Evolutionary conservation across 495 filamentous ascomycete genomes (phyloP).

Genomic region (Daldinia vernicosa): DNA sequence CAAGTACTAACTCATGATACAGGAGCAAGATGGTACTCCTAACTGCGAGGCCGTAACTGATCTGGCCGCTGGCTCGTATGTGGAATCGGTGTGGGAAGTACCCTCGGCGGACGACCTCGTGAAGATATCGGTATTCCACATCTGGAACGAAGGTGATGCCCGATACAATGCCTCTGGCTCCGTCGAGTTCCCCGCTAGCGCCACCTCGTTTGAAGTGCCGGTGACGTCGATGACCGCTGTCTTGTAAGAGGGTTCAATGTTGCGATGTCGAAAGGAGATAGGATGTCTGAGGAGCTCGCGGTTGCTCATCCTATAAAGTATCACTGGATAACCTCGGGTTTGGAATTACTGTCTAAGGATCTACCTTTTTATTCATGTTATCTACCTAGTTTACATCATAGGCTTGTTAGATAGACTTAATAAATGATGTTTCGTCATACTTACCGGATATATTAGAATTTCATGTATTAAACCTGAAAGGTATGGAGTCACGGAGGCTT

Average conservation of each 20-base stretch:
- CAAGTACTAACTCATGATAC: background rate
- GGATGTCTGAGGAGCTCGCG: background rate
- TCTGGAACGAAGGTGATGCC: slow-evolving; percentile 12
- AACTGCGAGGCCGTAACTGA: slow-evolving; percentile 11
- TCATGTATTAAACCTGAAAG: background rate
- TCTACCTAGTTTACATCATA: background rate
- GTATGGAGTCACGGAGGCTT: no score
- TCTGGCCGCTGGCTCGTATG: background rate
- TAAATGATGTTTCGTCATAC: background rate
- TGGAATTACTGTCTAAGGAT: background rate
- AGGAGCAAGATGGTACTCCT: background rate
- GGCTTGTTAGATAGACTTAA: background rate
- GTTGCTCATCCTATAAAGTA: background rate
- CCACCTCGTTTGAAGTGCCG: slow-evolving; percentile 14
- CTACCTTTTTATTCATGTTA: background rate
- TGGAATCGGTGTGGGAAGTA: slow-evolving; percentile 11
- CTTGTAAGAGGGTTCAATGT: background rate
- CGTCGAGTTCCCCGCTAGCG: slow-evolving; percentile 3
- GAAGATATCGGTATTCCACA: slow-evolving; percentile 20
- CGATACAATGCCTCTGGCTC: slow-evolving; percentile 25
- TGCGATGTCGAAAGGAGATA: background rate
- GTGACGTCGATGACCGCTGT: slow-evolving; percentile 23
- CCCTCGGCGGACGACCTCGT: background rate
- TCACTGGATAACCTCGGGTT: background rate
- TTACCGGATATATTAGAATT: background rate